Base-by-base conservation (phyloP, 495 filamentous ascomycete species). In the Echria macrotheca region DNA sequence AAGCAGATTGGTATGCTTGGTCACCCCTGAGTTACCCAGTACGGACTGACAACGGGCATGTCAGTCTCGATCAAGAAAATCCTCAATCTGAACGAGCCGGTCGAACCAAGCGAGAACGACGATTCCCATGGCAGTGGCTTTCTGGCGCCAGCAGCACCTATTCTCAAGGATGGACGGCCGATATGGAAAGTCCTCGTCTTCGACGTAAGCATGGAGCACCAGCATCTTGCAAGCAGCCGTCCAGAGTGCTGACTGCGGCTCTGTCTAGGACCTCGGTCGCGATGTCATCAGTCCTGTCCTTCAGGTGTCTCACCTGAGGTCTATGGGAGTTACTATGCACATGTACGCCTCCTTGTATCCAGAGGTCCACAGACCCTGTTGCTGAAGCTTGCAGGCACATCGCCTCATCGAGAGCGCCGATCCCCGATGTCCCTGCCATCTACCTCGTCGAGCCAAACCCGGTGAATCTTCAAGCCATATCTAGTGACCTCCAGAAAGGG, bases 311-410 rank as follows among this genome's bases (percentile, higher is more conserved):
- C 91, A 97, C 67, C 76, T 98, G 50, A 75, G 93, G 44, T 81
- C 84, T 36, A 91, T 89, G 82, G 94, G 94, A 9, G 86, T 99
- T 39, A 99, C 94, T 11, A 95, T 97, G 72, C 93, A 99, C 69
- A 83, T 97, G 85, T 63, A 29, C 8, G 25, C 28, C 25, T 9
- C 23, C 21, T 19, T 12, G 18, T 38, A 5, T 32, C 10, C 25
- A 15, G 18, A 28, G n/a, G 8, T 35, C 28, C 8, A 14, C n/a
- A n/a, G n/a, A n/a, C 17, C 24, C 17, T 37, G 17, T n/a, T 35
- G 22, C 25, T 54, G 22, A 55, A 41, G 6, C n/a, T 7, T 10
- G 14, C 36, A 63, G 59, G 56, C 91, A 91, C 64, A 81, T 99
- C 61, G 80, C 86, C 49, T 82, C 88, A 8, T 72, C 82, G 47